Evolutionary conservation across 768 basidiomycete genomes (phyloP), one percentile per base, ranked within the genome.

Genomic region (Mycena indigotica): DNA sequence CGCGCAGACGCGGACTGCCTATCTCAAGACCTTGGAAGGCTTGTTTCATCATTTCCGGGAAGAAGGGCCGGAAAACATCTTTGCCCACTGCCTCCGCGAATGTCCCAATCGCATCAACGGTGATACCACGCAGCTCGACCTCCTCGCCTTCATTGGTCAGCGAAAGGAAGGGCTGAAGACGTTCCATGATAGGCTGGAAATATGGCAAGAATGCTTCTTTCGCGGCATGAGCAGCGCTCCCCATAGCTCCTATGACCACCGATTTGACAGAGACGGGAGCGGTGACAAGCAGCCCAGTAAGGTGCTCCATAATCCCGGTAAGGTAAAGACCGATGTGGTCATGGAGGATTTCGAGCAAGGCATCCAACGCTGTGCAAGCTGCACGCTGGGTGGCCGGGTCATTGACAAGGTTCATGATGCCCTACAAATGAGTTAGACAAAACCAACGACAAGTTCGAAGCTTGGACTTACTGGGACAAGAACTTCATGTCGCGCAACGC

Each of bases 71-170:
- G 88, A 98, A 99, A 26, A 86, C 78, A 15, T 98, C 95, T 69
- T 87, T 85, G 62, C 97, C 96, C 58, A 98, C 93, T 6, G 96
- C 94, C 75, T 98, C 96, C 15, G 97, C 93, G 65, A 99, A 93
- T 0, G 97, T 98, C 52, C 97, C 97, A 58, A 98, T 88, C n/a
- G 97, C 93, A 74, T 98, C 97, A 86, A 97, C 97, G 12, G 96
- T 89, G 68, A 98, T 95, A 32, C 97, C 96, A 56, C 96, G 92
- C 35, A 99, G 84, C 66, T 98, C 95, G 41, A 82, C 85, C 75
- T 97, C 93, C 70, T 97, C 96, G 45, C 93, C 95, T 64, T 95
- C 91, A 26, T 84, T 88, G 21, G 82, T 85, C 26, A 98, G 85
- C 29, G 84, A 76, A 50, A 98, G 84, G 86, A 96, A 97, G 67